Evolutionary conservation across 2,329 filamentous ascomycete species (phyloP).

Genomic region (Endocalyx cinctus): DNA sequence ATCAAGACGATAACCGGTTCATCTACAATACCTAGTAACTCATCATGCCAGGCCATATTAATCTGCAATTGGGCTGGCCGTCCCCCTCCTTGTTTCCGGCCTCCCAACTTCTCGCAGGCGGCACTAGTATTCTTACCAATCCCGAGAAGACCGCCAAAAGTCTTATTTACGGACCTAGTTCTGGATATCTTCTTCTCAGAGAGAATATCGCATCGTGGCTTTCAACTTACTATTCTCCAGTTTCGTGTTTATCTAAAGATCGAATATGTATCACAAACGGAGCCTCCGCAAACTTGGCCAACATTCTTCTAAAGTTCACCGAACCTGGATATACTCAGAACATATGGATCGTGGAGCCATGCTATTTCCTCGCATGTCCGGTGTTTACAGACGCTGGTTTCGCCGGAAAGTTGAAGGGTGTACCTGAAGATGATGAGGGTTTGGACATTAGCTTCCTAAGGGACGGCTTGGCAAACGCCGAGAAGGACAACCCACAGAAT

Average conservation of each 20-base stretch:
- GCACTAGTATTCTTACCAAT: constrained; percentile 45
- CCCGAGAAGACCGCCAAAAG: constrained; percentile 40
- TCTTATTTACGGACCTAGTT: constrained; percentile 60
- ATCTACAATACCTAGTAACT: too few relatives aligned
- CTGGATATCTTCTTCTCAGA: constrained; percentile 51
- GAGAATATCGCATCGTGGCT: constrained; percentile 57
- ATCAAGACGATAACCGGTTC: too few relatives aligned
- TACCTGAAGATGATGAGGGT: constrained; percentile 59
- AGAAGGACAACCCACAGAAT: not conserved
- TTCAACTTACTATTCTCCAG: constrained; percentile 48
- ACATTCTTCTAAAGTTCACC: constrained; percentile 58
- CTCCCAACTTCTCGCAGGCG: constrained; percentile 44
- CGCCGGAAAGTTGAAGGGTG: constrained; percentile 47
- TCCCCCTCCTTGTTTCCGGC: constrained; percentile 47
- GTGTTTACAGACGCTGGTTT: constrained; percentile 65
- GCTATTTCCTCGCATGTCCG: constrained; percentile 60
- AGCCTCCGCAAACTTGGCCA: constrained; percentile 61
- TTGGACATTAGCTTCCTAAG: constrained; percentile 53
- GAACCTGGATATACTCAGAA: constrained; percentile 59
- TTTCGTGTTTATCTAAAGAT: too few relatives aligned
- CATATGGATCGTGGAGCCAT: constrained; percentile 63
- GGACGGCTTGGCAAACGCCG: constrained; percentile 32
- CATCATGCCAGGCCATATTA: too few relatives aligned
- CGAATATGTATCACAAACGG: constrained; percentile 62
- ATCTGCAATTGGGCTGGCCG: constrained; percentile 26